These are phyloP conservation scores for Penicillium sclerotiorum DNA, from an alignment of 2,329 filamentous ascomycete genomes.

Conservation along the genomic window DNA sequence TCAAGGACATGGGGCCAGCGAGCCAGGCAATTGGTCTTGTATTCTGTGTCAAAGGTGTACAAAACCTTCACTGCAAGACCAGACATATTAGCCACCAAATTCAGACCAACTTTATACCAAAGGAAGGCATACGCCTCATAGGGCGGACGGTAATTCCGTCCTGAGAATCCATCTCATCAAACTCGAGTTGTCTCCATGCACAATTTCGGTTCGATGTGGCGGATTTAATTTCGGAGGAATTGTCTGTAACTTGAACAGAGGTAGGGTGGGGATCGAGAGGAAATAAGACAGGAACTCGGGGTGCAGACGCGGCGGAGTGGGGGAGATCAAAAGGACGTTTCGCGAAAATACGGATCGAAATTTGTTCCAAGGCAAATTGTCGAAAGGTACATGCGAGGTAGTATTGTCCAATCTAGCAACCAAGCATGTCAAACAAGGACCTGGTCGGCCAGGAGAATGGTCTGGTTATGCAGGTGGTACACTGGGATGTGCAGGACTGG, in stretches of 20 bases:
- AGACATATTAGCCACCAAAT: conserved; percentile 18
- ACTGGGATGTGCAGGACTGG: conserved; percentile 25
- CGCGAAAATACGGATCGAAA: too few species aligned
- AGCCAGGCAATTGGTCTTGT: conserved; percentile 86
- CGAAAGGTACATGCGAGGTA: conserved; percentile 7
- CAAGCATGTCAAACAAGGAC: conserved; percentile 21
- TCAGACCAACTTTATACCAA: neutral
- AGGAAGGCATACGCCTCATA: conserved; percentile 64
- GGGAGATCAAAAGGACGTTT: too few species aligned
- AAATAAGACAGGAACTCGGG: neutral
- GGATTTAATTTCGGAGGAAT: neutral
- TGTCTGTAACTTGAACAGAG: neutral
- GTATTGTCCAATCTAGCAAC: neutral
- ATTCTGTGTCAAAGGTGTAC: conserved; percentile 91
- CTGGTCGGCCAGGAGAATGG: conserved; percentile 38
- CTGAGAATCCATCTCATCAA: conserved; percentile 46
- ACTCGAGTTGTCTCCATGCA: conserved; percentile 34
- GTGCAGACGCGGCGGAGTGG: too few species aligned
- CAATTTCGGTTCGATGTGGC: conserved; percentile 8
- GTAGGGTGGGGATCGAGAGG: neutral
- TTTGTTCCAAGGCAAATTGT: conserved; percentile 1
- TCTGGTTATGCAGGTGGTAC: conserved; percentile 33
- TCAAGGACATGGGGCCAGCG: conserved; percentile 77
- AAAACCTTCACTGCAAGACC: conserved; percentile 78
- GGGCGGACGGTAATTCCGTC: conserved; percentile 61